Base-by-base conservation (phyloP, 1,284 basidiomycete genomes). In the Xerocomus cyaneibrunnescens region DNA sequence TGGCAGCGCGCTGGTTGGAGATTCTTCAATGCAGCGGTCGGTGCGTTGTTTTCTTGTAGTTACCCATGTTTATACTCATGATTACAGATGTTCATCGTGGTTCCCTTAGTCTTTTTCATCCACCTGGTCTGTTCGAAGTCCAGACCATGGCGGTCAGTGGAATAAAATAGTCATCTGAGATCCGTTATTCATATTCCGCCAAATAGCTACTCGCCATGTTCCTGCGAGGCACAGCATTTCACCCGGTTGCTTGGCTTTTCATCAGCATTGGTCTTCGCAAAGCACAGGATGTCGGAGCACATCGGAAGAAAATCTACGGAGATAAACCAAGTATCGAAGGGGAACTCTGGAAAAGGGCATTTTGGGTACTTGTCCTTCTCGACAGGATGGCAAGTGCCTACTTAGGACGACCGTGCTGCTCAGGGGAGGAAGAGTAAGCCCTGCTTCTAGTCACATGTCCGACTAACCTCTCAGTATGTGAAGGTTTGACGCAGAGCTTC, bases 341-440 rank as follows among this genome's bases (percentile, higher is more conserved):
- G 36, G 89, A 92, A 57, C 72, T 89, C 7, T 90, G 86, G 80
- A 91, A 88, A 64, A 81, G 91, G 28, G 85, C 85, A 0, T 93
- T 93, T 66, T 93, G 89, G 90, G 69, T 72, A 44, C 71, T 82
- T 7, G 75, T 86, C 17, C 72, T 77, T 3, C 76, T 83, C 47
- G 87, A 89, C 57, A 79, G 87, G 25, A 68, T 86, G 32, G 77
- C 76, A 17, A 85, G 85, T 54, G 80, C 83, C 17, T 73, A 74
- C 25, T 74, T 92, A 25, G 93, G 92, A 12, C 75, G 92, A 32
- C 79, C 88, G 7, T 83, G 85, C 50, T 79, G 81, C 30, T 72
- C 87, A 30, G 80, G 82, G 30, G 88, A 93, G 62, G 89, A 92
- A 68, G 91, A 94, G 87, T 89, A 60, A 67, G 84, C 71, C 10